These are phyloP conservation scores for Aspergillus heteromorphus DNA, from an alignment of 495 filamentous ascomycete species.

Conservation along the genomic window DNA sequence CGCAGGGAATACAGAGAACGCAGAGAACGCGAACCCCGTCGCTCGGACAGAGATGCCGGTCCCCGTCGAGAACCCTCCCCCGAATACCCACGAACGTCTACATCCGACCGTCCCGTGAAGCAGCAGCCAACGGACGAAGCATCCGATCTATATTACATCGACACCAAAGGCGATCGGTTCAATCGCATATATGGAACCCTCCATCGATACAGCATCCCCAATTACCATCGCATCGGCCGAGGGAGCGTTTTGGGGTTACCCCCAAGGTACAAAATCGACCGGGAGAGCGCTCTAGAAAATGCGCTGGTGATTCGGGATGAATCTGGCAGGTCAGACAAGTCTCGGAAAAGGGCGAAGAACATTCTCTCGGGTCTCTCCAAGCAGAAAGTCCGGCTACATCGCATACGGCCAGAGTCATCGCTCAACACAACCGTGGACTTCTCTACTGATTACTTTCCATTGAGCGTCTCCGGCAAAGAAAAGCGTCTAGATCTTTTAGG, in stretches of 20 bases:
- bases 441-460: constrained; percentile 40
- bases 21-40: background rate
- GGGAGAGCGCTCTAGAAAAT: constrained; percentile 41
- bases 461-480: constrained; percentile 25
- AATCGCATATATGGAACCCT: constrained; percentile 58
- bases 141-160: constrained; percentile 38
- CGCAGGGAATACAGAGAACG: too few relatives aligned
- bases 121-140: constrained; percentile 9
- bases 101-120: constrained; percentile 11
- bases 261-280: constrained; percentile 46
- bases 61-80: constrained; percentile 1
- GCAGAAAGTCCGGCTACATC: constrained; percentile 16
- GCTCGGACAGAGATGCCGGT: background rate
- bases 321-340: constrained; percentile 18
- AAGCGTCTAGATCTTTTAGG: constrained; percentile 15
- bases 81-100: constrained; percentile 2
- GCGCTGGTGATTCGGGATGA: constrained; percentile 37
- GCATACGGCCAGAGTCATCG: constrained; percentile 17
- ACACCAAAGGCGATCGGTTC: constrained; percentile 56
- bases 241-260: constrained; percentile 56
- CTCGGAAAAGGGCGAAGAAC: constrained; percentile 19
- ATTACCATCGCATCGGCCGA: constrained; percentile 53
- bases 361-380: constrained; percentile 16
- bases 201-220: constrained; percentile 55
- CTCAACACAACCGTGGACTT: constrained; percentile 21